Evolutionary conservation across 345 rosid genomes (phyloP).

Genomic region (Capsella bursapastoris): DNA sequence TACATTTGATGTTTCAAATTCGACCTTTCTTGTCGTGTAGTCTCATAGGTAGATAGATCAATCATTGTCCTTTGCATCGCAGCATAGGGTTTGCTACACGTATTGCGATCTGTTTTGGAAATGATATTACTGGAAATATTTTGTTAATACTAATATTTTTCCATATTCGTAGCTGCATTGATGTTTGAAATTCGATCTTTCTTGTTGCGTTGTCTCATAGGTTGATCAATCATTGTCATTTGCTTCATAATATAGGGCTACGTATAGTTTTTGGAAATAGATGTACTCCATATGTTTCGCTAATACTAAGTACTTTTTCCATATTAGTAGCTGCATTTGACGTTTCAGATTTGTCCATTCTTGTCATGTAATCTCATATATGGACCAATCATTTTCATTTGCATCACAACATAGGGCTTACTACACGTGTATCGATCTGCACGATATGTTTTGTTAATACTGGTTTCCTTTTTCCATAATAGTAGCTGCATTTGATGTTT

Average conservation of each 20-base stretch:
- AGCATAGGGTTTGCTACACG: constrained; percentile 6
- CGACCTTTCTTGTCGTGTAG: constrained; percentile 4
- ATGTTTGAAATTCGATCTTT: constrained; percentile 15
- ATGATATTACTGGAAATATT: background rate
- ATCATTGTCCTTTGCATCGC: background rate
- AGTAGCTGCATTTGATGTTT: background rate
- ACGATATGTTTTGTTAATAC: background rate
- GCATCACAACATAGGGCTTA: background rate
- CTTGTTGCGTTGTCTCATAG: constrained; percentile 15
- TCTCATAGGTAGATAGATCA: constrained; percentile 6
- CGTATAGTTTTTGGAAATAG: background rate
- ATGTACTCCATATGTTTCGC: no score
- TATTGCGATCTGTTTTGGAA: background rate
- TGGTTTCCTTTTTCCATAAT: background rate
- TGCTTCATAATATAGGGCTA: constrained; percentile 4
- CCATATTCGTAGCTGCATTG: background rate
- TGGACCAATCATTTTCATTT: background rate
- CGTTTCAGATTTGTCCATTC: constrained; percentile 5
- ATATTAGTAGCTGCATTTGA: constrained; percentile 17
- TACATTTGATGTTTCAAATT: constrained; percentile 4
- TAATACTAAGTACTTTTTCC: constrained; percentile 2
- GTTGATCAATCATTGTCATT: constrained; percentile 11
- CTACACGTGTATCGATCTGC: constrained; percentile 15
- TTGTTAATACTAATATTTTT: background rate
- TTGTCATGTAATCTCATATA: constrained; percentile 10